Conservation (phyloP, 1,284 basidiomycete genomes). For the Laetiporus sulphureus region DNA sequence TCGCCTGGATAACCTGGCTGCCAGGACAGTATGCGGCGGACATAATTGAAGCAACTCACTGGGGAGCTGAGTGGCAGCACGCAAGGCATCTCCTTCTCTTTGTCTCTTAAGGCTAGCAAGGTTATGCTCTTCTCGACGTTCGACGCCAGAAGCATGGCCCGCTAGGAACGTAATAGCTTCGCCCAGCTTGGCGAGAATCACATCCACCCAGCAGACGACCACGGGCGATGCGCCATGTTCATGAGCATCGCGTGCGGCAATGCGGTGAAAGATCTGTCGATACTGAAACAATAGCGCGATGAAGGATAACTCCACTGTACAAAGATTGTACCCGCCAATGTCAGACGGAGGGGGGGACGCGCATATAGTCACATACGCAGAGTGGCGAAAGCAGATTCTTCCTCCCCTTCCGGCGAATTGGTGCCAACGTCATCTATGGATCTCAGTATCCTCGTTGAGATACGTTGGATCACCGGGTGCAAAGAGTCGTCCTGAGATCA, state of each 20-base stretch:
- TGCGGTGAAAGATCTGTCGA: constrained; percentile 37
- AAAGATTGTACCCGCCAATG: constrained; percentile 1
- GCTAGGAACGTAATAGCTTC: constrained; percentile 33
- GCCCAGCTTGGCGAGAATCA: constrained; percentile 47
- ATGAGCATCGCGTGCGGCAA: constrained; percentile 30
- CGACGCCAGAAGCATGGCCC: constrained; percentile 19
- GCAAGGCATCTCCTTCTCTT: constrained; percentile 42
- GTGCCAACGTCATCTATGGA: no score
- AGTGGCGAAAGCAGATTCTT: no score
- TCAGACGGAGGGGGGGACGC: no score
- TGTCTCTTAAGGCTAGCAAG: constrained; percentile 31
- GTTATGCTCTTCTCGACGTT: constrained; percentile 5
- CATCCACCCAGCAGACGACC: constrained; percentile 57
- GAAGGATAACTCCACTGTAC: constrained; percentile 20
- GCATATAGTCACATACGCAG: no score
- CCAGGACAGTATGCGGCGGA: background rate
- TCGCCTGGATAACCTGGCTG: constrained; percentile 30
- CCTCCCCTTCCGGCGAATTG: no score
- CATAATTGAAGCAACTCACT: constrained; percentile 32
- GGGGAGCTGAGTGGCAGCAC: constrained; percentile 59
- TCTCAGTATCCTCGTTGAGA: no score
- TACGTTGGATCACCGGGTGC: no score
- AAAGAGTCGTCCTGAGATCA: no score
- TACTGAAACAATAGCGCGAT: constrained; percentile 41
- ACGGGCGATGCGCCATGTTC: constrained; percentile 21